Conservation (phyloP, 345 rosid species). For the Clausena lansium region DNA sequence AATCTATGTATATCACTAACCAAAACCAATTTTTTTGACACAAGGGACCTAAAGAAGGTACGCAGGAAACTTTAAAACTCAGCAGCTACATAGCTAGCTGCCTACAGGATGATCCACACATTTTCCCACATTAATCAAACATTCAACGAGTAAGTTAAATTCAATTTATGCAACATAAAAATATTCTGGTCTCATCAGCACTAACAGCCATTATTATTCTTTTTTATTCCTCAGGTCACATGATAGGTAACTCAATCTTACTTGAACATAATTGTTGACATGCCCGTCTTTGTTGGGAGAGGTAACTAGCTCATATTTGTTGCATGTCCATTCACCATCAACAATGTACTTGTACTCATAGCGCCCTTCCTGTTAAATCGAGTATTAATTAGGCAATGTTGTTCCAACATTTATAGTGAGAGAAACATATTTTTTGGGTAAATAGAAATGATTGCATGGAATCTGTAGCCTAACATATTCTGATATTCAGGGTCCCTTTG, state of each 20-base stretch:
- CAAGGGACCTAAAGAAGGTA: background rate
- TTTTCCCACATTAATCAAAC: background rate
- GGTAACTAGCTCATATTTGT: constrained; percentile 51
- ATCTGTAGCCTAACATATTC: background rate
- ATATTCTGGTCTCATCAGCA: background rate
- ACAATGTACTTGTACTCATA: constrained; percentile 91
- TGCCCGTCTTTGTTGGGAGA: constrained; percentile 80
- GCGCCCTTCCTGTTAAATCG: constrained; percentile 70
- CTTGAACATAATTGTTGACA: constrained; percentile 68
- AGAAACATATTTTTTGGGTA: background rate
- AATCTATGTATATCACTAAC: background rate
- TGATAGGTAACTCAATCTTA: constrained; percentile 27
- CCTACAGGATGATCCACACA: background rate
- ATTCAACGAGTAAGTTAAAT: background rate
- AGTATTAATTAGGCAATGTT: background rate
- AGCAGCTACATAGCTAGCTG: background rate
- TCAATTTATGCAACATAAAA: background rate
- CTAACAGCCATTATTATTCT: background rate
- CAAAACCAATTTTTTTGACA: background rate
- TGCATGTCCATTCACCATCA: constrained; percentile 78
- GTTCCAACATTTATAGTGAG: background rate
- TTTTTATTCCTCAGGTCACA: background rate
- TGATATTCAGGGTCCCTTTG: too few species aligned
- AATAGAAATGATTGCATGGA: background rate
- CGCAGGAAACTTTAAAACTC: background rate